Evolutionary conservation across 768 basidiomycete species (phyloP).

Genomic region (Lentinus tigrinus): DNA sequence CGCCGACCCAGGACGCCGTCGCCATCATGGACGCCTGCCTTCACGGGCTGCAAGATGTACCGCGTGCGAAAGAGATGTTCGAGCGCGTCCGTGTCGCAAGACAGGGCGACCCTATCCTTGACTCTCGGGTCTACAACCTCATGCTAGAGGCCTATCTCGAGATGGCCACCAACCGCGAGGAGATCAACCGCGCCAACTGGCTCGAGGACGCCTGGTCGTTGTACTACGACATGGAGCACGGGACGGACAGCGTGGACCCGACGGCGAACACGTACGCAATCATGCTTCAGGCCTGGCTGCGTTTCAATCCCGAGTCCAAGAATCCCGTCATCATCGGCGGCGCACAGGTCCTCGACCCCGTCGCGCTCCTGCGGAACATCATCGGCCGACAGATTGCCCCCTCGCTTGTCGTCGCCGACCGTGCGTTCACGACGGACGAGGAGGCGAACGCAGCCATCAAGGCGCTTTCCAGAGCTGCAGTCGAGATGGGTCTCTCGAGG

Average conservation of each 20-base stretch:
- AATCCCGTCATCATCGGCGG: constrained; percentile 7
- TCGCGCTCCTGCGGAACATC: constrained; percentile 32
- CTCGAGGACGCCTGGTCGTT: constrained; percentile 59
- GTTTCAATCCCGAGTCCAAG: constrained; percentile 38
- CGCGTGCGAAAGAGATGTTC: constrained; percentile 75
- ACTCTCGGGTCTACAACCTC: constrained; percentile 55
- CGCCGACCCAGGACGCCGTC: constrained; percentile 63
- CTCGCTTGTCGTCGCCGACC: constrained; percentile 54
- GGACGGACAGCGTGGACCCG: constrained; percentile 46
- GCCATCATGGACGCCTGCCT: constrained; percentile 85
- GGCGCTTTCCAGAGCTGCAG: constrained; percentile 57
- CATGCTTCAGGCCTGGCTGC: constrained; percentile 59
- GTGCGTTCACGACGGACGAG: constrained; percentile 51
- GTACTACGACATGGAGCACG: constrained; percentile 55
- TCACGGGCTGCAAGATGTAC: constrained; percentile 70
- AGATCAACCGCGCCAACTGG: constrained; percentile 51
- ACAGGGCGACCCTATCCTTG: constrained; percentile 46
- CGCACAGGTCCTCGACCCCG: constrained; percentile 21
- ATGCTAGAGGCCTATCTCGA: constrained; percentile 65
- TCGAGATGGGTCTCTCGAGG: constrained; percentile 47
- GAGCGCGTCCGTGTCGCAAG: constrained; percentile 49
- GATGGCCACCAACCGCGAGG: constrained; percentile 52
- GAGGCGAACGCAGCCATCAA: constrained; percentile 57
- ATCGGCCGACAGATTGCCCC: constrained; percentile 50
- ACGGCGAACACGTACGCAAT: constrained; percentile 63